Evolutionary conservation across 306 rosid species (phyloP), one percentile per base, ranked within the genome.

Genomic region (Fagus crenata): DNA sequence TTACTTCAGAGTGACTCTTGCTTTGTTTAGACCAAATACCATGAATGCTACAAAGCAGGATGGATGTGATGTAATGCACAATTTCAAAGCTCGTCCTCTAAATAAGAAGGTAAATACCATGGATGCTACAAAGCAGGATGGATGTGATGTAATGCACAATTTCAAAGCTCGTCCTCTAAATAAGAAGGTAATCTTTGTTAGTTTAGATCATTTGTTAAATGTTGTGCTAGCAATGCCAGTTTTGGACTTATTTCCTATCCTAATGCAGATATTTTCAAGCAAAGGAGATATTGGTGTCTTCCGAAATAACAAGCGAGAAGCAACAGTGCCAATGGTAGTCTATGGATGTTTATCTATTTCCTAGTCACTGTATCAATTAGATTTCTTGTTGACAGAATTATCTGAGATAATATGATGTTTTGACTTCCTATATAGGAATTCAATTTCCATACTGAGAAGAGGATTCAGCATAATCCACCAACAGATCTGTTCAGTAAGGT

Each of bases 401-500:
- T 18, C 35, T 63, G 5, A 60, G 2, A 75, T 75, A 33, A 73
- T 76, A 61, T 76, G 82, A 74, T 77, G 79, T 68, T 80, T 85
- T 85, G 58, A 54, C 70, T 81, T 79, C 79, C 31, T 55, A 5
- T 75, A 14, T 84, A 96, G 99, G 98, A 86, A 82, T 92, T 92
- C 60, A 96, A 87, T 84, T 92, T 92, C 82, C 93, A 81, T 43
- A 67, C 89, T 4, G 92, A 85, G 73, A 91, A 82, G 89, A 89
- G 89, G 85, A 73, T 75, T 77, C 93, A 83, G 69, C 90, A 73
- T 51, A 87, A 81, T 77, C 97, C 85, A 9, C 99, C 97, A 68
- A 77, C 74, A 13, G 98, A 96, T n/a, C 93, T 91, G 79, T 96
- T 96, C 75, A 92, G 87, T 85, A 96, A 91, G 97, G 98, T 95